Evolutionary conservation across 805 yeast genomes (phyloP), one percentile per base, ranked within the genome.

Genomic region (Ascoidea tarda): DNA sequence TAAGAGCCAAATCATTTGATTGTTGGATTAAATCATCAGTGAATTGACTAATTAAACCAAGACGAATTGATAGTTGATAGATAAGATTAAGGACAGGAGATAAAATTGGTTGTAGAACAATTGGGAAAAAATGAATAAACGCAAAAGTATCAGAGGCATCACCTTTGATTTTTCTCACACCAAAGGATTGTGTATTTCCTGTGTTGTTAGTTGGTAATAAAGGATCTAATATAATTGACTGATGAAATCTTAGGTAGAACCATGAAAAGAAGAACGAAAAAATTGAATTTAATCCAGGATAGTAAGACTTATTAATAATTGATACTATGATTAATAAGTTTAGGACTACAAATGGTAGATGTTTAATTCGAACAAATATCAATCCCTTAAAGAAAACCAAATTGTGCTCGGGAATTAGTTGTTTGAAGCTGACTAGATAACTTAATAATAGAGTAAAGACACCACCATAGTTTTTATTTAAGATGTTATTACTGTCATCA

Each of bases 131-230:
- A 59, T 84, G 83, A 38, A 82, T 81, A 56, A 90, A 73, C 52
- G 86, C 81, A 70, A 90, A 90, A 1, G 91, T 84, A 59, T 90
- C 96, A 0, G 93, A 82, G 0, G 96, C 95, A 65, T 89, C 96
- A 46, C 97, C 96, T 32, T 76, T 66, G 8, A 81, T 67, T 31
- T 72, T 63, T 42, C 58, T 62, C 12, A 62, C 61, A 10, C 65
- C 66, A 59, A 51, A 31, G 8, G n/a, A 6, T 33, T 16, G 42
- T 33, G 46, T 32, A n/a, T 44, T 45, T 6, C 38, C 46, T 21
- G 28, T 47, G 42, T 46, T 42, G 38, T 46, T 58, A 46, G 58
- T 73, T 53, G 85, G 82, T 55, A 82, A 67, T n/a, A 72, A 63
- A 48, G 79, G 81, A 52, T 78, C 84, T 28, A 69, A 64, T n/a